A percentile compares a stretch with the other conserved stretches of the same genome.
These are phyloP conservation scores for Pleurotus tuber-regium DNA, from an alignment of 768 basidiomycete species.

Conservation along the genomic window DNA sequence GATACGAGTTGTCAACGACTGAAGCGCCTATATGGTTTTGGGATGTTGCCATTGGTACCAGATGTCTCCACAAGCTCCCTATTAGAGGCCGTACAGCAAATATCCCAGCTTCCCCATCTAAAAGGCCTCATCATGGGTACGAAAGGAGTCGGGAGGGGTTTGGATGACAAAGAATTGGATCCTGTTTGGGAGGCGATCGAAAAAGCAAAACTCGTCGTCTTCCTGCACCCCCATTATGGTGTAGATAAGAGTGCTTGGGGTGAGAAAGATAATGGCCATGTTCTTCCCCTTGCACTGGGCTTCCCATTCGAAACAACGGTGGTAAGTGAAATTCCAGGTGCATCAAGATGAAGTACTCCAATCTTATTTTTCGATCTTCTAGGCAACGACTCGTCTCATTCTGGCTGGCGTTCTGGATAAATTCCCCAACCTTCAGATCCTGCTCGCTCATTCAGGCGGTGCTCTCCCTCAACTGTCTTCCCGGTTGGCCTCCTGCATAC, in stretches of 20 bases:
- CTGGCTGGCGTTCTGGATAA: conserved; percentile 80
- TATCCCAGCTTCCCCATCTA: conserved; percentile 62
- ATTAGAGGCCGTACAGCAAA: conserved; percentile 64
- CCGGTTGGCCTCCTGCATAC: conserved; percentile 79
- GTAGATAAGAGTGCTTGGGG: conserved; percentile 76
- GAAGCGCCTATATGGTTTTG: conserved; percentile 79
- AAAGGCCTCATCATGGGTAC: conserved; percentile 82
- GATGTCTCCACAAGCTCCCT: conserved; percentile 53
- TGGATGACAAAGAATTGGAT: conserved; percentile 78
- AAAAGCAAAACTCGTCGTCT: conserved; percentile 66
- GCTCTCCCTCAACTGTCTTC: conserved; percentile 82
- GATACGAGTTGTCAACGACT: conserved; percentile 33
- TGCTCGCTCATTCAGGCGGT: conserved; percentile 88
- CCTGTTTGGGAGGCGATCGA: conserved; percentile 82
- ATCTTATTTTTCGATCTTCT: conserved; percentile 13
- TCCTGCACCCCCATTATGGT: conserved; percentile 87
- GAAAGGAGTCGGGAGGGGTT: conserved; percentile 69
- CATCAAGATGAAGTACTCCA: background rate
- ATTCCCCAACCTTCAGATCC: conserved; percentile 68
- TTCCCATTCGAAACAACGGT: conserved; percentile 92
- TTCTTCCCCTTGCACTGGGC: conserved; percentile 81
- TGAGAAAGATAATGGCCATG: conserved; percentile 78
- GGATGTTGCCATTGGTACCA: conserved; percentile 79
- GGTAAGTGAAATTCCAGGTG: conserved; percentile 39
- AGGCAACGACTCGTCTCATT: conserved; percentile 78